Evolutionary conservation across 2,329 filamentous ascomycete species (phyloP), one percentile per base, ranked within the genome.

Genomic region (Trichoderma sp.): DNA sequence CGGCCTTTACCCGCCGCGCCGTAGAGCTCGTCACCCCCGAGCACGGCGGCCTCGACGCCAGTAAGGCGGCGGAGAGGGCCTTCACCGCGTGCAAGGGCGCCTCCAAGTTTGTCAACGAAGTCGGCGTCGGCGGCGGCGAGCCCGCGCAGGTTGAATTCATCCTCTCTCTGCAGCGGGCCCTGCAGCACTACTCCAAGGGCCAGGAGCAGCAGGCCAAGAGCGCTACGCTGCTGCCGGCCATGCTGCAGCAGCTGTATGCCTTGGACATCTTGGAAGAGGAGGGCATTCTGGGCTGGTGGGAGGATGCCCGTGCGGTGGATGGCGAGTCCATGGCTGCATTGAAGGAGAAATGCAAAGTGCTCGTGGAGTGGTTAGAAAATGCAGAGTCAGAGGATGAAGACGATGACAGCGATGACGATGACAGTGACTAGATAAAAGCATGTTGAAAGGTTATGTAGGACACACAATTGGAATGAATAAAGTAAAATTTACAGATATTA

Each of bases 201-300:
- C 86, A 83, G 46, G 85, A 87, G 68, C 73, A 39, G 14, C 37
- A 79, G 30, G 74, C 76, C 28, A 82, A 80, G 69, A 81, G 83
- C 3, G 86, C 86, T 14, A 90, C 75, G 80, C 86, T 97, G 11
- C 85, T 98, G 39, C 86, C 94, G 4, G 92, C 90, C 49, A 83
- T 93, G 74, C 87, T 93, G 73, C 96, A 96, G 81, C 92, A 94
- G 79, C 83, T 98, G 63, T 96, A 97, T 77, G 89, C 91, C 72
- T 80, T 91, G 59, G 96, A 98, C 72, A 85, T 97, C 18, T 81
- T 97, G 1, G 93, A 97, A 77, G 93, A 97, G 76, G 94, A 97
- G 52, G 94, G 91, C 0, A 92, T 97, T 73, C 82, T 95, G 74
- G 86, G 87, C 59, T 99, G 96, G 96, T 98, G 94, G 94, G 87